Conservation (phyloP, 23 red algal genomes). For the Gracilariopsis chorda region DNA sequence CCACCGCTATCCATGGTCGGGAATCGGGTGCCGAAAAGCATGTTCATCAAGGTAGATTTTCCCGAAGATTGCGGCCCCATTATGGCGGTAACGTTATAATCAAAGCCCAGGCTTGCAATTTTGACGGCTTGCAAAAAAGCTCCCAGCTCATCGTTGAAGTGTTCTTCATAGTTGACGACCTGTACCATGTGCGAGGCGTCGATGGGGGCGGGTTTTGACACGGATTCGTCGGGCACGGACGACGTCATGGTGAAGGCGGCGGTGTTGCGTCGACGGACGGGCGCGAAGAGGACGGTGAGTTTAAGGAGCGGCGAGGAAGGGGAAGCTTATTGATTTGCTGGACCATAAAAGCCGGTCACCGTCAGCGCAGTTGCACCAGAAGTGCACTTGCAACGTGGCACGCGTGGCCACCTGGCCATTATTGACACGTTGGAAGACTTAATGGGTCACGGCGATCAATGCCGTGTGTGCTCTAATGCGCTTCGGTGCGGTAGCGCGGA, state of each 20-base stretch:
- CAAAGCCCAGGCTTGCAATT: slow-evolving; percentile 57
- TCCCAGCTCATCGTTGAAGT: slow-evolving; percentile 73
- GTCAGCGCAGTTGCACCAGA: no score
- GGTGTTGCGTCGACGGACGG: no score
- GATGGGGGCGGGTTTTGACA: background rate
- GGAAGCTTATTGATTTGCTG: no score
- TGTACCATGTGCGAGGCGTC: slow-evolving; percentile 63
- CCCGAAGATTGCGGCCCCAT: slow-evolving; percentile 94
- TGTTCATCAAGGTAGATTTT: slow-evolving; percentile 97
- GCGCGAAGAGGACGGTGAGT: background rate
- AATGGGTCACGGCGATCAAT: no score
- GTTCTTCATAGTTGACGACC: slow-evolving; percentile 84
- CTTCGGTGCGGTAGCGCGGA: no score
- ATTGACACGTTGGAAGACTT: no score
- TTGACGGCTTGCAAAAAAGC: slow-evolving; percentile 43
- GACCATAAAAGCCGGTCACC: no score
- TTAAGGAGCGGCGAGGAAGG: background rate
- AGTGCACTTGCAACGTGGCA: no score
- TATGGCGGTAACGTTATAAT: slow-evolving; percentile 87
- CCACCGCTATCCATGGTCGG: slow-evolving; percentile 87
- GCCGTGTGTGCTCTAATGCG: no score
- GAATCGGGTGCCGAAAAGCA: slow-evolving; percentile 90
- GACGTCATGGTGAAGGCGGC: background rate
- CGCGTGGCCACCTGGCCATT: no score
- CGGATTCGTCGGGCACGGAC: background rate